phyloP scores from a whole-genome alignment of 2,329 filamentous ascomycete genomes.

The Trichoderma afroharzianum region DNA sequence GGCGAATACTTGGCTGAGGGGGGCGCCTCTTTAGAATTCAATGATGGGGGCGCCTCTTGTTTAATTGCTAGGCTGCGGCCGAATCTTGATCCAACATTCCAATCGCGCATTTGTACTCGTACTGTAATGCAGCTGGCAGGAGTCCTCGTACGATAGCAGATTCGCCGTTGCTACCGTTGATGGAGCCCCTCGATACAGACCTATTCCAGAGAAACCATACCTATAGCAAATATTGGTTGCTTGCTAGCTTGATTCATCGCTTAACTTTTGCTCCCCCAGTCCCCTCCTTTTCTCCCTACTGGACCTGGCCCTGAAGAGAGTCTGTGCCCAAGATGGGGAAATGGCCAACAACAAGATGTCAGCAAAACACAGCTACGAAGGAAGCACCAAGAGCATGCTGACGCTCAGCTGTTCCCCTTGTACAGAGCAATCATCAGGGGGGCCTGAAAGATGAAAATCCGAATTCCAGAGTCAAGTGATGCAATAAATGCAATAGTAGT shows the following conservation, averaged over 20 bases:
- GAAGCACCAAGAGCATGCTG: background rate
- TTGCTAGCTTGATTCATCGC: background rate
- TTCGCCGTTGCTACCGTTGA: background rate
- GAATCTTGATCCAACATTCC: slow-evolving; percentile 1
- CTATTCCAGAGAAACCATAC: background rate
- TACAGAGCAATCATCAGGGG: background rate
- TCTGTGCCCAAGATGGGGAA: background rate
- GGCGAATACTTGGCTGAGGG: background rate
- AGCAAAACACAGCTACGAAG: background rate
- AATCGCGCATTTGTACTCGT: background rate
- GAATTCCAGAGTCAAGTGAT: background rate
- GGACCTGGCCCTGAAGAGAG: background rate
- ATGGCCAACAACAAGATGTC: background rate
- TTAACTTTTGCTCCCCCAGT: background rate
- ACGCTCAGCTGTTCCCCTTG: background rate
- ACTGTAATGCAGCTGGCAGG: background rate
- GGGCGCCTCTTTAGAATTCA: background rate
- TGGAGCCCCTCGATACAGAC: background rate
- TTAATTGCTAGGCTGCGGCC: background rate
- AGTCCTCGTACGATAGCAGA: background rate
- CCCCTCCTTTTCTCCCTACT: background rate
- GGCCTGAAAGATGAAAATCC: background rate
- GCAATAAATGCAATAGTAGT: background rate
- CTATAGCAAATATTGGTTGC: background rate
- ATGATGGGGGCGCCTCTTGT: background rate